Evolutionary conservation across 345 rosid genomes (phyloP).

Genomic region (Camelina laxa): DNA sequence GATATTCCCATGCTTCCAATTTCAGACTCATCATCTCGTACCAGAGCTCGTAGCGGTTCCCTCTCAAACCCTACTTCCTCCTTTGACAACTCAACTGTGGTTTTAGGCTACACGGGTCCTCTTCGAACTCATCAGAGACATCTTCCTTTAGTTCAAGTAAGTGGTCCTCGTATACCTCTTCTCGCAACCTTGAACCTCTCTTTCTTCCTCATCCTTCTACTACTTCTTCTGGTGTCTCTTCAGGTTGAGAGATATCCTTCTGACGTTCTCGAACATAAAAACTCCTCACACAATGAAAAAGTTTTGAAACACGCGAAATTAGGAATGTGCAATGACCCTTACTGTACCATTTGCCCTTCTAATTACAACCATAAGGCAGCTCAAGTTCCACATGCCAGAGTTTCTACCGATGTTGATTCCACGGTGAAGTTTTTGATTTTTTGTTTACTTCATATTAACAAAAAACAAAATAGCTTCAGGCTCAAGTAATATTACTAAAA

Average conservation of each 20-base stretch:
- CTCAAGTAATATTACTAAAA: conserved; percentile 22
- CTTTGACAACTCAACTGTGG: conserved; percentile 48
- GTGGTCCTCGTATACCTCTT: conserved; percentile 63
- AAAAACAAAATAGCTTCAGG: conserved; percentile 4
- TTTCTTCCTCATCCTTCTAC: conserved; percentile 42
- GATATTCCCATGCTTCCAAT: conserved; percentile 68
- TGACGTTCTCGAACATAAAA: conserved; percentile 47
- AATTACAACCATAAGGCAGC: conserved; percentile 54
- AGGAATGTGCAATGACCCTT: conserved; percentile 91
- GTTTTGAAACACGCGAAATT: conserved; percentile 60
- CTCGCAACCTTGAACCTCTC: conserved; percentile 46
- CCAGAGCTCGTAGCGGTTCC: conserved; percentile 60
- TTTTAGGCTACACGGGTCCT: conserved; percentile 83
- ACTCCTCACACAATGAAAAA: conserved; percentile 47
- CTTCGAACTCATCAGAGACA: conserved; percentile 62
- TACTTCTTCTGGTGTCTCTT: conserved; percentile 13
- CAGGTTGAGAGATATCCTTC: conserved; percentile 53
- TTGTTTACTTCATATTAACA: neutral
- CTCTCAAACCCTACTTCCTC: conserved; percentile 55
- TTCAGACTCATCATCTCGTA: conserved; percentile 49
- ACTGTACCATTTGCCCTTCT: conserved; percentile 87
- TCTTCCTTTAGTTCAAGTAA: conserved; percentile 57
- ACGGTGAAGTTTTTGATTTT: conserved; percentile 43
- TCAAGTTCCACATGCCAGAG: conserved; percentile 45
- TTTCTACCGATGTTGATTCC: conserved; percentile 60